Evolutionary conservation across 2,329 filamentous ascomycete species (phyloP), one percentile per base, ranked within the genome.

Genomic region (Diplodia seriata): DNA sequence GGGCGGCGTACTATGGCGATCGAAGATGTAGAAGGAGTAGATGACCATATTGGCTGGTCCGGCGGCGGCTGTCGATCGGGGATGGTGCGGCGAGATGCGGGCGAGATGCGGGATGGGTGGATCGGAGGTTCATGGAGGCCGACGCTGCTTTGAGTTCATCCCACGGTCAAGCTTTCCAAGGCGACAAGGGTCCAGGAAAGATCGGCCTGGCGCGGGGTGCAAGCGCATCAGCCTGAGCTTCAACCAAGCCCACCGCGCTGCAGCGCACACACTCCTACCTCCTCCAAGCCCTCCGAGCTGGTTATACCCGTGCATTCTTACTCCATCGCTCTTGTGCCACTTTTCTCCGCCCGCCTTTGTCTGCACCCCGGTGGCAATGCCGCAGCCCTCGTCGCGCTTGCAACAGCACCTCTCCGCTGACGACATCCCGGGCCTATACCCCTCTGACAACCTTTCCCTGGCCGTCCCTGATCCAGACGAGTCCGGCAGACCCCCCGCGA

Each of bases 11-110:
- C 95, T 97, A 82, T 99, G 95, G 72, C 95, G 91, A 83, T 99
- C 95, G 79, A 99, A 99, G 78, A 99, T 97, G 85, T 97, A 97
- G 82, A 99, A 97, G 69, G 93, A 94, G 83, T 96, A 98, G 80
- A 98, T 91, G 70, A 91, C 90, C 95, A 99, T 98, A 77, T 74
- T 83, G 79, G 26, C 26, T 26, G 26, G 26, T 4, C 26, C 26
- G 26, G 38, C 50, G 40, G 23, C 31, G 47, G 29, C 40, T 36
- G 15, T 64, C 55, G 59, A 29, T 12, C 12, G 50, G 40, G 20
- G 31, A 12, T 40, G 56, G 36, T n/a, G 49, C 31, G 33, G 47
- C 61, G 31, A 38, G 50, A 51, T 64, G 57, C 40, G 57, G 40
- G 57, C 29, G 18, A 36, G 54, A 55, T 33, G 51, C 55, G 55